Evolutionary conservation across 2,329 filamentous ascomycete species (phyloP).

Genomic region (Pleurostoma richardsiae): DNA sequence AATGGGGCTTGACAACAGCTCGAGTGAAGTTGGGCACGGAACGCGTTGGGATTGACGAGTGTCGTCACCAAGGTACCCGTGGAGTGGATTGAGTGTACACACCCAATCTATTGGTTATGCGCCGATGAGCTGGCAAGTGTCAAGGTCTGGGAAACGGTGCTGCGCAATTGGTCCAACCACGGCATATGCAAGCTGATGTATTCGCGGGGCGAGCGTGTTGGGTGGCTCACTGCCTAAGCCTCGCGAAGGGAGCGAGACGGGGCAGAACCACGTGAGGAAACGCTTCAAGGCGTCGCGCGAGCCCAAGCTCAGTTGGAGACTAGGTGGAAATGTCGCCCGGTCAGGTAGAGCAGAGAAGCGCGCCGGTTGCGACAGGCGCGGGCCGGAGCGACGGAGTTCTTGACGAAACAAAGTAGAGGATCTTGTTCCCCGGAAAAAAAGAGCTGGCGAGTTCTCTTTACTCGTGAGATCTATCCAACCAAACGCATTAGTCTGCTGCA

Average conservation of each 20-base stretch:
- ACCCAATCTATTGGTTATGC: conserved; percentile 53
- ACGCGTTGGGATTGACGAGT: conserved; percentile 24
- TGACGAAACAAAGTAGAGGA: conserved; percentile 24
- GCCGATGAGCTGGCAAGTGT: conserved; percentile 57
- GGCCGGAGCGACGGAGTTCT: conserved; percentile 19
- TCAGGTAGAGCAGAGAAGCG: neutral
- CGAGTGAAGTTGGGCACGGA: conserved; percentile 39
- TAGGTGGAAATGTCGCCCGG: too few species aligned
- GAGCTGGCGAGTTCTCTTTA: conserved; percentile 18
- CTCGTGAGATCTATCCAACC: conserved; percentile 33
- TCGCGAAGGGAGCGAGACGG: conserved; percentile 21
- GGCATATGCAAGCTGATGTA: conserved; percentile 56
- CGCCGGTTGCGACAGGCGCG: conserved; percentile 19
- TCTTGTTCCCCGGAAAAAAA: conserved; percentile 17
- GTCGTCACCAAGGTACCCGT: conserved; percentile 38
- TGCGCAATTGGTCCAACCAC: conserved; percentile 48
- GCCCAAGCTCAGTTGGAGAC: neutral
- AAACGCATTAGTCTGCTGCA: conserved; percentile 31
- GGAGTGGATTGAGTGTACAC: conserved; percentile 39
- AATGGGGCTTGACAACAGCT: too few species aligned
- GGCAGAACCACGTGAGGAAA: conserved; percentile 38
- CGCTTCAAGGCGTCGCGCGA: neutral
- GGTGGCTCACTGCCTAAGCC: conserved; percentile 26
- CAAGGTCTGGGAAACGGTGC: conserved; percentile 42
- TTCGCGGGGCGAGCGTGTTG: conserved; percentile 29